Conservation (phyloP, 2,329 filamentous ascomycete genomes). For the Diplodia seriata region DNA sequence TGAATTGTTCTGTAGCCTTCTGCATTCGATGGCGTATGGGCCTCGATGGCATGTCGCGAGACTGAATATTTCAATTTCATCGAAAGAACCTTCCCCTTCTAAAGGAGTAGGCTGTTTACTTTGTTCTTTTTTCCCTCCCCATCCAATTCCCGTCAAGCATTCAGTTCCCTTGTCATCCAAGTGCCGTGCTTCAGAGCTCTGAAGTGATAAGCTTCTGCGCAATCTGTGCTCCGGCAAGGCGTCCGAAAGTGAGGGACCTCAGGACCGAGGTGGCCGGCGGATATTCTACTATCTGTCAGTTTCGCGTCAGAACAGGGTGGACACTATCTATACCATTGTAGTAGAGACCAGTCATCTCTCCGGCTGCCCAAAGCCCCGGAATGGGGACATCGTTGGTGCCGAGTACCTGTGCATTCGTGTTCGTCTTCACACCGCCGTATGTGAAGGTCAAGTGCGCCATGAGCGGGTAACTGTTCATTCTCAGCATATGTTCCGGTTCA, state of each 20-base stretch:
- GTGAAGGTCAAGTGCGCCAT: conserved; percentile 41
- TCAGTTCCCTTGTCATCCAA: too few species aligned
- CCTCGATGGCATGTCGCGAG: too few species aligned
- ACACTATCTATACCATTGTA: conserved; percentile 40
- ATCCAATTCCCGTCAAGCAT: too few species aligned
- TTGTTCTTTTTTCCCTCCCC: too few species aligned
- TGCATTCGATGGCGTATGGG: too few species aligned
- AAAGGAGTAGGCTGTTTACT: too few species aligned
- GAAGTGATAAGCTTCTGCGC: conserved; percentile 35
- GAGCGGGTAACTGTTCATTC: conserved; percentile 34
- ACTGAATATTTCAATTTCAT: too few species aligned
- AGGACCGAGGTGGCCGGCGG: conserved; percentile 45
- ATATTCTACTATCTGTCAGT: conserved; percentile 37
- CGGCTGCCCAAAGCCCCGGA: conserved; percentile 41
- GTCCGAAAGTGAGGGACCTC: conserved; percentile 44
- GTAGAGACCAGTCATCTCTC: conserved; percentile 46
- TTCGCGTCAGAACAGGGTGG: background rate
- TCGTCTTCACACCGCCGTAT: conserved; percentile 51
- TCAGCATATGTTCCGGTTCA: background rate
- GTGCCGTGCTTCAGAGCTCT: conserved; percentile 2
- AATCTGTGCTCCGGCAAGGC: conserved; percentile 43
- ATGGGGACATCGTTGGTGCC: conserved; percentile 48
- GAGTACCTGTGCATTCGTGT: conserved; percentile 49
- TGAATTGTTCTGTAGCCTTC: too few species aligned
- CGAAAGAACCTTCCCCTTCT: too few species aligned